Base-by-base conservation (phyloP, 768 basidiomycete genomes). In the Candolleomyces eurysporus region DNA sequence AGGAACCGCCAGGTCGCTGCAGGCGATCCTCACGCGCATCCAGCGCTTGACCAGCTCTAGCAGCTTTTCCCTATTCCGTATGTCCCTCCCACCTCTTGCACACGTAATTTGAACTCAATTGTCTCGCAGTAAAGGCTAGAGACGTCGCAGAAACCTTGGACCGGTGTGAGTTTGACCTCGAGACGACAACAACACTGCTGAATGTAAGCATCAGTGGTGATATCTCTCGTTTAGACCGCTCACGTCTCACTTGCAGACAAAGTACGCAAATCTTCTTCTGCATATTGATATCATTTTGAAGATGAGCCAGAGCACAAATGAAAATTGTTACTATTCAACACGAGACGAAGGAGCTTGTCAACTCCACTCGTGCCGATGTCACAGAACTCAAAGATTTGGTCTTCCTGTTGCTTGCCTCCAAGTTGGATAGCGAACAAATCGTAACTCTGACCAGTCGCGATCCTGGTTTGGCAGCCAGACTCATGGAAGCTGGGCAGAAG, bases 401-500 rank as follows among this genome's bases (percentile, higher is more conserved):
- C 9, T 68, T 75, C 4, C 72, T 78, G 42, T 67, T 79, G 10
- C 57, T 43, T 82, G 16, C 78, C 74, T 5, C 76, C 65, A 43
- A 72, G 71, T 8, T 71, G 68, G 57, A 78, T 80, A 56, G 69
- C 78, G 66, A 69, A 43, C 69, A 72, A 19, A 74, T 82, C 3
- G 70, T 73, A 22, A 73, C 78, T 45, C 68, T 77, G 59, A 79
- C 82, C 64, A 26, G 73, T 75, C 45, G 82, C 80, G 74, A 77
- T 30, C 73, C 68, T 49, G 11, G 77, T 68, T 17, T 85, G 80
- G 8, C 68, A 78, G 58, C 9, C n/a, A 68, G 73, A 5, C 71
- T 87, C 42, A 86, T 87, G 86, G 75, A 75, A 51, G 70, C 74
- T 22, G 84, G 84, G 10, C 86, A 87, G 72, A 72, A 73, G 67